Evolutionary conservation across 73 alveolate species (phyloP).

Genomic region (Paramecium tetraurelia): DNA sequence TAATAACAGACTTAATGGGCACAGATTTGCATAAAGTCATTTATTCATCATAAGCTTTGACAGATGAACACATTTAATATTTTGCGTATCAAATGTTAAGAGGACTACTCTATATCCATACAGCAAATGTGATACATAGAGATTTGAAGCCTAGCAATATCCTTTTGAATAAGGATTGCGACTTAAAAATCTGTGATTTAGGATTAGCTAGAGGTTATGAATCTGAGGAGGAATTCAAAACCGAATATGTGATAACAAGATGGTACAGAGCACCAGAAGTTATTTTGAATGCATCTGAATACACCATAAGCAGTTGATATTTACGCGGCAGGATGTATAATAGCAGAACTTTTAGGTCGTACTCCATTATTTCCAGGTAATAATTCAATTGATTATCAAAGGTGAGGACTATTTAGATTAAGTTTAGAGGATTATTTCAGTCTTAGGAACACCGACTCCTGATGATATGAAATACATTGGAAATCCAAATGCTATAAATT

Average conservation of each 20-base stretch:
- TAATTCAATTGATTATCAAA: not conserved
- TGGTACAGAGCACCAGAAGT: conserved; percentile 75
- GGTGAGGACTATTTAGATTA: conserved; percentile 81
- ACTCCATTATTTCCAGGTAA: conserved; percentile 89
- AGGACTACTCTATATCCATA: conserved; percentile 83
- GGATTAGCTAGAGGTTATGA: conserved; percentile 85
- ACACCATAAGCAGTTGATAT: conserved; percentile 82
- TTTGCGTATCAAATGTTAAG: conserved; percentile 82
- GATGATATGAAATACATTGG: conserved; percentile 89
- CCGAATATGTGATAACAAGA: conserved; percentile 83
- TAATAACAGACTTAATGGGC: conserved; percentile 89
- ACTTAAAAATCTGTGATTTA: conserved; percentile 79
- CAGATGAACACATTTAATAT: conserved; percentile 89
- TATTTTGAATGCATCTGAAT: conserved; percentile 79
- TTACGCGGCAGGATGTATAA: conserved; percentile 85
- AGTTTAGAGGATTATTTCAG: conserved; percentile 83
- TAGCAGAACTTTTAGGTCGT: conserved; percentile 88
- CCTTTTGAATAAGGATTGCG: conserved; percentile 85
- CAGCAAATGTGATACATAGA: conserved; percentile 87
- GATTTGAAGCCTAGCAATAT: conserved; percentile 87
- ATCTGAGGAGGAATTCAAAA: conserved; percentile 69
- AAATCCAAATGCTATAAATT: conserved; percentile 85
- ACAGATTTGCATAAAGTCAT: conserved; percentile 92
- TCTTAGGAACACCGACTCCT: conserved; percentile 87
- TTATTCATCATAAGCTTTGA: conserved; percentile 81